Evolutionary conservation across 2,329 filamentous ascomycete genomes (phyloP).

Genomic region (Fusarium concolor): DNA sequence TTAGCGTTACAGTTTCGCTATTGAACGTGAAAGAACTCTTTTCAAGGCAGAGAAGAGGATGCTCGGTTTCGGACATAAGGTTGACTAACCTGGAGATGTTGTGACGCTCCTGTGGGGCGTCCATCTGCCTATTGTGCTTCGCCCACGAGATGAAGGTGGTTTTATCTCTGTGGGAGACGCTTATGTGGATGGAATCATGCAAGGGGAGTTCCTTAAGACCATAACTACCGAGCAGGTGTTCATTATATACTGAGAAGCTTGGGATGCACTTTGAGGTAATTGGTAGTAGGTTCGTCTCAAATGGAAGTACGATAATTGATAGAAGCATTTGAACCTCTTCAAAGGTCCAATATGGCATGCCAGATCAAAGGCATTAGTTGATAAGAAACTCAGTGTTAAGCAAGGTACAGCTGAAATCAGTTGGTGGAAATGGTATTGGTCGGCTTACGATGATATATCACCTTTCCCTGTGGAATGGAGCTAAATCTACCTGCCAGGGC

Average conservation of each 20-base stretch:
- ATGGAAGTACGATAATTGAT: no score
- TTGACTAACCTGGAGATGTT: background rate
- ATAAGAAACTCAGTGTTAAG: background rate
- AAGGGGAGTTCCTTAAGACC: slow-evolving; percentile 1
- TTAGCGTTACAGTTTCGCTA: no score
- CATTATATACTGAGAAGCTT: background rate
- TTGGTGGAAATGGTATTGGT: background rate
- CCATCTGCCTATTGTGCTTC: background rate
- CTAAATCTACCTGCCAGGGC: background rate
- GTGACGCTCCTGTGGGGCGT: background rate
- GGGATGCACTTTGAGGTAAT: no score
- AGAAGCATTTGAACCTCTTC: no score
- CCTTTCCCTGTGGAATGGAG: no score
- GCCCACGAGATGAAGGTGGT: background rate
- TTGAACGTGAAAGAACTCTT: background rate
- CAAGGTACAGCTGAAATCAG: no score
- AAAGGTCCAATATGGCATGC: no score
- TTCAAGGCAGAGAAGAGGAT: slow-evolving; percentile 7
- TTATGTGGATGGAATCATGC: slow-evolving; percentile 17
- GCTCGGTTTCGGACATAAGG: background rate
- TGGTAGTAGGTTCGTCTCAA: no score
- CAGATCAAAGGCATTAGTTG: no score
- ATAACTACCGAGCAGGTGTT: background rate
- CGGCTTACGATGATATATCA: no score
- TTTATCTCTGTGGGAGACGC: slow-evolving; percentile 10